Base-by-base conservation (phyloP, 1,139 yeast species). In the Candida gigantensis region DNA sequence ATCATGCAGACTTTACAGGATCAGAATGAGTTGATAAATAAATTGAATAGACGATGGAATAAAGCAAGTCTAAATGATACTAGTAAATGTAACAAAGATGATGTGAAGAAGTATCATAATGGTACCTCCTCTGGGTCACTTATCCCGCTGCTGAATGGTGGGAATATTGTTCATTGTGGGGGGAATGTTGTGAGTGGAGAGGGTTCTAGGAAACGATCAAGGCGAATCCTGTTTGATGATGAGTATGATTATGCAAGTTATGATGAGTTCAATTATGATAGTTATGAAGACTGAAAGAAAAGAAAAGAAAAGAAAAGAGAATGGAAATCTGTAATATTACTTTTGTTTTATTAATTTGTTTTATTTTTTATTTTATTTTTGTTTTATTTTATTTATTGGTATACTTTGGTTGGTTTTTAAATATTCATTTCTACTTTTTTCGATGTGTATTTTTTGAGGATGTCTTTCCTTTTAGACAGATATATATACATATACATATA, bases 21-120 rank as follows among this genome's bases (percentile, higher is more conserved):
- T 33, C 73, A 67, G 39, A 65, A 62, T 42, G 59, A 62, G 35
- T 53, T 67, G 32, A 59, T 69, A 19, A 57, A 54, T 27, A 56
- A 65, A 47, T 50, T 67, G 33, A 68, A 66, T 43, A 57, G 60
- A 28, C 63, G 60, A 40, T 65, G 73, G 74, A 67, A 65, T 45
- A 58, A 58, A 41, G 43, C 57, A 3, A 38, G 40, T 14, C 29
- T 43, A 12, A 34, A 31, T 30, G 37, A 31, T 11, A 11, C 32
- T 10, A 21, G 12, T 31, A 13, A 35, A 35, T n/a, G n/a, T 10
- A 26, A 30, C 17, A 34, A 30, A 16, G 28, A 30, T 30, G 19
- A 18, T 18, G 19, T 18, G 19, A 18, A n/a, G n/a, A n/a, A n/a
- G n/a, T n/a, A n/a, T n/a, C n/a, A n/a, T n/a, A n/a, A n/a, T n/a